These are phyloP conservation scores for Globisporangium orthogonon DNA, from an alignment of 352 stramenopile genomes.

Conservation along the genomic window DNA sequence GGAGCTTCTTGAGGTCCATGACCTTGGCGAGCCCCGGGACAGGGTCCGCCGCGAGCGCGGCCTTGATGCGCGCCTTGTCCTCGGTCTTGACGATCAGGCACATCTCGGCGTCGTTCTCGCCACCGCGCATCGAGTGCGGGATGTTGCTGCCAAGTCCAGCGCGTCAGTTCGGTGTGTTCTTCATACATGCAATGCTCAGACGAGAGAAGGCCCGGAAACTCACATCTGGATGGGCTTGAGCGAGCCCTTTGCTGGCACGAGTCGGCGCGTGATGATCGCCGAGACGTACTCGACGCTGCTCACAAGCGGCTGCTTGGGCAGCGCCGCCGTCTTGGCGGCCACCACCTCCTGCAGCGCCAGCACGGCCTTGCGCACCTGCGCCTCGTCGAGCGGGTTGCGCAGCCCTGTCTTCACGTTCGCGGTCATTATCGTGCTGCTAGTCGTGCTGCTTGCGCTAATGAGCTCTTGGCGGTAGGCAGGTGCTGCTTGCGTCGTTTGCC, in stretches of 20 bases:
- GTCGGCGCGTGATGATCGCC: constrained; percentile 70
- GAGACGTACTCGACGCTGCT: constrained; percentile 48
- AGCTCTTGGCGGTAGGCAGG: not conserved
- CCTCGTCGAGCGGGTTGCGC: constrained; percentile 63
- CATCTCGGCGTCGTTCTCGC: constrained; percentile 49
- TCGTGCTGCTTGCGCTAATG: not conserved
- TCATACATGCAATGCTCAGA: too few species aligned
- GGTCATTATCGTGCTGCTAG: not conserved
- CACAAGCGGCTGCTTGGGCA: constrained; percentile 55
- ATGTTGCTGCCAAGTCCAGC: constrained; percentile 28
- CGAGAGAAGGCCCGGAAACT: not conserved
- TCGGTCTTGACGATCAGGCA: constrained; percentile 81
- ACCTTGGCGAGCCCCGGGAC: constrained; percentile 60
- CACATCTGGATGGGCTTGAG: constrained; percentile 76
- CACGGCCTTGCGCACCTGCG: constrained; percentile 68
- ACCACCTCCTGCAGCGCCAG: constrained; percentile 55
- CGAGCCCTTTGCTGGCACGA: constrained; percentile 56
- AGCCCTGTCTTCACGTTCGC: constrained; percentile 51
- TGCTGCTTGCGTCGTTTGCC: not conserved
- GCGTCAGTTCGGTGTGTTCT: not conserved
- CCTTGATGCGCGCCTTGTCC: constrained; percentile 83
- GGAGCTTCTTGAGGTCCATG: constrained; percentile 78
- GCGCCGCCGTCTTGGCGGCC: constrained; percentile 39
- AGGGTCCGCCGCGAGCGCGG: constrained; percentile 45
- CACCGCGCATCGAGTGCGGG: constrained; percentile 45